These are phyloP conservation scores for Annulohypoxylon stygium DNA, from an alignment of 495 filamentous ascomycete genomes.

Conservation along the genomic window DNA sequence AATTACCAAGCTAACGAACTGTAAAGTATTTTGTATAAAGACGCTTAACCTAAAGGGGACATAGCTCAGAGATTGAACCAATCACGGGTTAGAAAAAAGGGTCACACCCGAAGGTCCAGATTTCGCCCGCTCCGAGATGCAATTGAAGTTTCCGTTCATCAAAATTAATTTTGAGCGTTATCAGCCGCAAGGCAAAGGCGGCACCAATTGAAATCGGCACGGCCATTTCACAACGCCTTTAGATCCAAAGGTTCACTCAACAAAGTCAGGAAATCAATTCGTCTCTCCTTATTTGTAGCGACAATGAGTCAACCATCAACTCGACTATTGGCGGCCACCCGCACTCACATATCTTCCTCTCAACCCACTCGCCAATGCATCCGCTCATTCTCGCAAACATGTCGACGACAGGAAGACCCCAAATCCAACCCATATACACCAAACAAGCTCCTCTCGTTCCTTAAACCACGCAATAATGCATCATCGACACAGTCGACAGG, in stretches of 20 bases:
- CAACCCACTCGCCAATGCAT: constrained; percentile 51
- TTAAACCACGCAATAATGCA: neutral
- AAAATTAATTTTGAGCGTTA: constrained; percentile 37
- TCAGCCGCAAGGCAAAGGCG: constrained; percentile 16
- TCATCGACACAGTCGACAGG: constrained; percentile 8
- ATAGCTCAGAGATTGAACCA: constrained; percentile 10
- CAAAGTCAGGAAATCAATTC: neutral
- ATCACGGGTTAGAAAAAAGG: neutral
- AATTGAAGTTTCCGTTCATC: constrained; percentile 26
- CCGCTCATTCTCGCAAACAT: constrained; percentile 61
- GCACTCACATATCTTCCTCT: constrained; percentile 47
- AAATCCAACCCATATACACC: neutral
- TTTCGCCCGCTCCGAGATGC: constrained; percentile 32
- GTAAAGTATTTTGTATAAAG: constrained; percentile 11
- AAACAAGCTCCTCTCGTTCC: neutral
- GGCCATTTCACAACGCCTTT: neutral
- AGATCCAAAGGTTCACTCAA: neutral
- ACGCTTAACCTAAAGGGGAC: constrained; percentile 15
- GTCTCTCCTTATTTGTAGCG: constrained; percentile 45
- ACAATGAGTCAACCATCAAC: constrained; percentile 60
- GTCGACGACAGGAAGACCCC: constrained; percentile 16
- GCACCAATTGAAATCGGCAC: constrained; percentile 9
- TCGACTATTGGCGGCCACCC: constrained; percentile 61
- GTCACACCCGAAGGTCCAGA: constrained; percentile 23
- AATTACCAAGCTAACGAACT: constrained; percentile 31